Percentiles rank a stretch among this genome's conserved stretches.
Conservation (phyloP, 2,329 filamentous ascomycete species). For the Lecanosticta acicola region DNA sequence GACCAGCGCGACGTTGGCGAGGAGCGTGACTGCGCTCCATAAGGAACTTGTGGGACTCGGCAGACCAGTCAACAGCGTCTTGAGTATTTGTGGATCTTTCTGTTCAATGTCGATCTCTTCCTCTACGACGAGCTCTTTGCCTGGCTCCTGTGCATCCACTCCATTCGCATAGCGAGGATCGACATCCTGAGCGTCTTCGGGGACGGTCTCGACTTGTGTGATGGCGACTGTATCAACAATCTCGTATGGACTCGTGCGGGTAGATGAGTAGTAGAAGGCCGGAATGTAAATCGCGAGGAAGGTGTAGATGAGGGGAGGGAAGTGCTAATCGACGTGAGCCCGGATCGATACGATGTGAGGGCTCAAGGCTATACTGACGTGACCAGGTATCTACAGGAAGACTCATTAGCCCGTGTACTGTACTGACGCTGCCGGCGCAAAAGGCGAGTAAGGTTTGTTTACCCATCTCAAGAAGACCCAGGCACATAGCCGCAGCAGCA, state of each 20-base stretch:
- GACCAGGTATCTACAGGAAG: conserved; percentile 31
- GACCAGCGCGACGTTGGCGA: conserved; percentile 66
- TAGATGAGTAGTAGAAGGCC: conserved; percentile 32
- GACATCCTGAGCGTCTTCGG: conserved; percentile 19
- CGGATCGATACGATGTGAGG: conserved; percentile 6
- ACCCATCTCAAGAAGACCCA: conserved; percentile 36
- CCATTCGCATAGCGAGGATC: conserved; percentile 25
- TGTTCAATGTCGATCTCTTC: conserved; percentile 58
- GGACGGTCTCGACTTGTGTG: conserved; percentile 38
- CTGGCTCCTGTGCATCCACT: conserved; percentile 33
- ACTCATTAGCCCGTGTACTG: conserved; percentile 10
- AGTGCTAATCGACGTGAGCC: conserved; percentile 25
- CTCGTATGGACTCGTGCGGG: conserved; percentile 28
- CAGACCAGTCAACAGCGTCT: conserved; percentile 67
- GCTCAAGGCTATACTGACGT: conserved; percentile 24
- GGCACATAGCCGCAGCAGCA: conserved; percentile 22
- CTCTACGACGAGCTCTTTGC: conserved; percentile 54
- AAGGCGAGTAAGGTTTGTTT: conserved; percentile 9
- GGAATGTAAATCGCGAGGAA: conserved; percentile 43
- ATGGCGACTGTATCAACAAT: conserved; percentile 33
- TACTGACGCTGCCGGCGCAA: conserved; percentile 17
- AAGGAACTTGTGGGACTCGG: conserved; percentile 66
- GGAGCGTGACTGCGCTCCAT: conserved; percentile 50
- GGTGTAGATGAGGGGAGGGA: conserved; percentile 33
- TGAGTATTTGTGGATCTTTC: conserved; percentile 52